Base-by-base conservation (phyloP, 768 basidiomycete genomes). In the Exsudoporus frostii region DNA sequence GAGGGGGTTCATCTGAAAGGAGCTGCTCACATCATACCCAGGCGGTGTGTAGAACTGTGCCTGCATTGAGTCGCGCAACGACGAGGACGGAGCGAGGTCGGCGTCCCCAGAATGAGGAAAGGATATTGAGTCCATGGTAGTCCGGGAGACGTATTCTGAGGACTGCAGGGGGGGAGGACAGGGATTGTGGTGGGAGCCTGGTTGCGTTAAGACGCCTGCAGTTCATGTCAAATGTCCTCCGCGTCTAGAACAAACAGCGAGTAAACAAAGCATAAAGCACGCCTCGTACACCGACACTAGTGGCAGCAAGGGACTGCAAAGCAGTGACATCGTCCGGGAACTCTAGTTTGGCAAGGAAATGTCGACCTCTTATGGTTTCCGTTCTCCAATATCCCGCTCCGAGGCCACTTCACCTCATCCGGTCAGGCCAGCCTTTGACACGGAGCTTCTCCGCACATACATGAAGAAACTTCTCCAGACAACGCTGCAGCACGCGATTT, bases 1-100 rank as follows among this genome's bases (percentile, higher is more conserved):
- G 46, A 85, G 80, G 9, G 89, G 89, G 63, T 91, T 91, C 80
- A 91, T 88, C 57, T 88, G 87, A 61, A 92, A 90, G 30, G 85
- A 79, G 19, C 75, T 76, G 46, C 70, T 75, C 51, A 77, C 66
- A 58, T 88, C 86, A 60, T 84, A 89, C 27, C 75, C 68, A 11
- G 84, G 71, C 9, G 83, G 73, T 24, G 58, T 1, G 62, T 85
- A 87, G 65, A 76, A 85, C 43, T 73, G 74, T 51, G 73, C 68
- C 46, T 79, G 74, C 44, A 66, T 65, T 14, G 79, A 74, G 38
- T 70, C 66, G 32, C 56, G 68, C 45, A 70, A 42, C n/a, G 70
- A 70, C 24, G 78, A 66, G 39, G 76, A 74, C 13, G 75, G 66
- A 11, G 68, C 62, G 32, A 76, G 66, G 38, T 75, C 69, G 20